Conservation (phyloP, 2,329 filamentous ascomycete genomes). For the Zymoseptoria ardabiliae region DNA sequence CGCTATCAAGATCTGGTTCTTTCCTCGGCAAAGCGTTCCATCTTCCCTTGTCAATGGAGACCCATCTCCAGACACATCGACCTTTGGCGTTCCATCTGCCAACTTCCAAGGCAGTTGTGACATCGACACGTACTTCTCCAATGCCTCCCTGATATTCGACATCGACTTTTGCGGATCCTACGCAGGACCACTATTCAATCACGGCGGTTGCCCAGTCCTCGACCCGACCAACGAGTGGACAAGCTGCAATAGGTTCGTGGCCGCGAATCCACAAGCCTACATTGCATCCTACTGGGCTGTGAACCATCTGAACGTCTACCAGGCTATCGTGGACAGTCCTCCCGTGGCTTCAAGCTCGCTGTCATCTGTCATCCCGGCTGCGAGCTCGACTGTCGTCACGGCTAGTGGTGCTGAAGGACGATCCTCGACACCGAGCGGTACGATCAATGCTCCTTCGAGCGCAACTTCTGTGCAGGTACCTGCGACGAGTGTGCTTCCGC, state of each 20-base stretch:
- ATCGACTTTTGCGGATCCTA: conserved; percentile 36
- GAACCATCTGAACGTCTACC: conserved; percentile 35
- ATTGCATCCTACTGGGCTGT: conserved; percentile 36
- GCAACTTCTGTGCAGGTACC: neutral
- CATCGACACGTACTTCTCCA: conserved; percentile 31
- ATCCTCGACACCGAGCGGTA: conserved; percentile 12
- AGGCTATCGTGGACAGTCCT: conserved; percentile 22
- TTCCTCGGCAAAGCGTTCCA: conserved; percentile 29
- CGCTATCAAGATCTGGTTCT: conserved; percentile 31
- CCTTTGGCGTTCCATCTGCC: conserved; percentile 55
- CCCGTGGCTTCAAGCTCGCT: conserved; percentile 21
- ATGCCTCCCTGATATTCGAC: conserved; percentile 35
- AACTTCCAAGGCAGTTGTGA: conserved; percentile 49
- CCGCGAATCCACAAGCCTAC: conserved; percentile 26
- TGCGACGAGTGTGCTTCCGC: neutral
- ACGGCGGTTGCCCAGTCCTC: conserved; percentile 23
- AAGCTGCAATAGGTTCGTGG: conserved; percentile 29
- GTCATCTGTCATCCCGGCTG: conserved; percentile 15
- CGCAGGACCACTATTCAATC: conserved; percentile 29
- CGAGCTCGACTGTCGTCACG: conserved; percentile 13
- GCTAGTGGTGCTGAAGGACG: conserved; percentile 13
- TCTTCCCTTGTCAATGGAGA: conserved; percentile 35
- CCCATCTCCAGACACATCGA: conserved; percentile 48
- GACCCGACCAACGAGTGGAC: conserved; percentile 13
- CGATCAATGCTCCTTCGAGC: conserved; percentile 2